Conservation (phyloP, 1,284 basidiomycete genomes). For the Irpex sp. region DNA sequence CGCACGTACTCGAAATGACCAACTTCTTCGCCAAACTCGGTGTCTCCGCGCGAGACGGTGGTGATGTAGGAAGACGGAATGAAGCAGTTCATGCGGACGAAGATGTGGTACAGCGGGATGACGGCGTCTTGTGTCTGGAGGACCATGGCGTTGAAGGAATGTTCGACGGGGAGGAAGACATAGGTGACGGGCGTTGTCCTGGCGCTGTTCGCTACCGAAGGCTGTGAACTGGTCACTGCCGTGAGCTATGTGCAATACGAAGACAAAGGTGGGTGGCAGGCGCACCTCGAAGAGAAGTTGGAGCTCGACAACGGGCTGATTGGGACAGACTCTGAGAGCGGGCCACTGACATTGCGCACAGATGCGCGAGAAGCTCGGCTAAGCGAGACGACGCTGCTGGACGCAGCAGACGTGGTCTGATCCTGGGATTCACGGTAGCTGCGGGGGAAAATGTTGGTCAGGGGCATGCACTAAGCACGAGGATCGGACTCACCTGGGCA, state of each 20-base stretch:
- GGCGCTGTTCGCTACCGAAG: not conserved
- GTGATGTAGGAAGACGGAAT: slow-evolving; percentile 37
- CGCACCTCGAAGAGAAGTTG: not conserved
- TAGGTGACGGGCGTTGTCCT: slow-evolving; percentile 18
- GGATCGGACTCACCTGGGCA: slow-evolving; percentile 8
- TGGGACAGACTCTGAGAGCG: not conserved
- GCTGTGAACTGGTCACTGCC: not conserved
- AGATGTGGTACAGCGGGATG: slow-evolving; percentile 34
- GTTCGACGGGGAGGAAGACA: slow-evolving; percentile 25
- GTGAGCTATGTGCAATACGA: not conserved
- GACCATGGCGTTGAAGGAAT: slow-evolving; percentile 30
- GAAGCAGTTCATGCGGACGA: slow-evolving; percentile 36
- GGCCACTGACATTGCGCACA: not conserved
- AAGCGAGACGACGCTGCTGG: not conserved
- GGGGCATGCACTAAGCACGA: slow-evolving; percentile 32
- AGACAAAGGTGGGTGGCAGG: not conserved
- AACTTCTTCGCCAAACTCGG: slow-evolving; percentile 29
- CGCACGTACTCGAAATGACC: slow-evolving; percentile 37
- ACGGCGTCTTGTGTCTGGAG: slow-evolving; percentile 23
- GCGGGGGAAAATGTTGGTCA: slow-evolving; percentile 23
- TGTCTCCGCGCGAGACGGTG: slow-evolving; percentile 29
- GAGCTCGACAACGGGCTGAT: not conserved
- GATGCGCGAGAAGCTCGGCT: not conserved
- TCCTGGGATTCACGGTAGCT: slow-evolving; percentile 11
- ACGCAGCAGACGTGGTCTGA: not conserved